Evolutionary conservation across 331 rosid genomes (phyloP), one percentile per base, ranked within the genome.

Genomic region (Telfairia occidentalis): DNA sequence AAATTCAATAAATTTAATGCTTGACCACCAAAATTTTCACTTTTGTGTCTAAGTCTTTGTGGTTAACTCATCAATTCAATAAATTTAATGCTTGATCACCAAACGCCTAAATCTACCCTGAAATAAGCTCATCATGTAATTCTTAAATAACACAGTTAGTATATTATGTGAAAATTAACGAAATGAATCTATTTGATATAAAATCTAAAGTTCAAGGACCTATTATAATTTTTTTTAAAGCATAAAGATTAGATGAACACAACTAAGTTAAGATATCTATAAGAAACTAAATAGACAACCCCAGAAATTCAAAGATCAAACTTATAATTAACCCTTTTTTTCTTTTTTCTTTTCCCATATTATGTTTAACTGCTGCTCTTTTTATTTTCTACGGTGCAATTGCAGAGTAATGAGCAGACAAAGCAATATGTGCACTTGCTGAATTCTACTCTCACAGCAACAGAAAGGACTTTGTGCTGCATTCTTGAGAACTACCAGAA

Each of bases 361-460:
- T 32, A 7, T 61, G 29, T 43, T 42, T 7, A 50, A 11, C 40
- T 81, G 7, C 5, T 12, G 15, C n/a, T n/a, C n/a, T 59, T 48
- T 38, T 74, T 42, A 32, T 55, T 58, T 28, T 82, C 77, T 5
- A 42, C 9, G 0, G 48, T 54, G 58, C 58, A 71, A 52, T 73
- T 83, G 78, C 96, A 94, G 98, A 79, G 81, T 87, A 91, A 89
- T 71, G 96, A 90, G 77, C 96, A 91, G 73, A 60, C 85, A 46
- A 91, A 94, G 92, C 91, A 88, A 77, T 91, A 91, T 19, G 91
- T 82, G 53, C 98, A 94, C 82, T 78, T 94, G 83, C 81, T 94
- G 84, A 94, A 94, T 87, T 91, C 96, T 34, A 94, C 98, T 32
- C 97, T 94, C 77, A 91, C 98, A 1, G 98, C 98, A 30, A 91